Evolutionary conservation across 2,329 filamentous ascomycete genomes (phyloP).

Genomic region (Fusarium pseudoanthophilum): DNA sequence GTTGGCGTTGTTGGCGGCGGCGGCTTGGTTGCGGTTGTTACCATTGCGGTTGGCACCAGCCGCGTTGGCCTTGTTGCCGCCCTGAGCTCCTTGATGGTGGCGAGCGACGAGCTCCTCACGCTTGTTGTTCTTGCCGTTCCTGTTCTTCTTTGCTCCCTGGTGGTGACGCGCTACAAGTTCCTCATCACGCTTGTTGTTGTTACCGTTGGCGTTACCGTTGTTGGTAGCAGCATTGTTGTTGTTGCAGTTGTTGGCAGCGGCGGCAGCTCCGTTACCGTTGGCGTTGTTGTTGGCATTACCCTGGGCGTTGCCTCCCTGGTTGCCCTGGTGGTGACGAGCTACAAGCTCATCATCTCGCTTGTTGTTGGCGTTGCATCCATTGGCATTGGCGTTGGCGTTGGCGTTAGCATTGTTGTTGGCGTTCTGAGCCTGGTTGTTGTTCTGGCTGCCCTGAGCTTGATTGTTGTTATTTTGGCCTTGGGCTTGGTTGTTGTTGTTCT

Average conservation of each 20-base stretch:
- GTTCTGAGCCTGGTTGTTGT: constrained; percentile 5
- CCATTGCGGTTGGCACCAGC: neutral
- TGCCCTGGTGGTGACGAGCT: constrained; percentile 13
- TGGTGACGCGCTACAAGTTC: neutral
- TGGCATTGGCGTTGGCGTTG: neutral
- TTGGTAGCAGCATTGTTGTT: neutral
- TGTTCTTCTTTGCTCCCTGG: constrained; percentile 1
- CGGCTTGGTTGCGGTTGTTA: neutral
- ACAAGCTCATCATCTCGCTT: constrained; percentile 13
- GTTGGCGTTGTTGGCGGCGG: neutral
- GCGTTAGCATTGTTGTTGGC: neutral
- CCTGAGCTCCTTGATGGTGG: neutral
- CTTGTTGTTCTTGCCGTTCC: neutral
- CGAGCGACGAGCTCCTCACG: neutral
- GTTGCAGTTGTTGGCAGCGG: neutral
- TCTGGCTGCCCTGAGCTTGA: neutral
- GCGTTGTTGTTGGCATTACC: neutral
- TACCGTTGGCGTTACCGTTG: neutral
- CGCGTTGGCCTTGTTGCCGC: neutral
- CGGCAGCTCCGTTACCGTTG: neutral
- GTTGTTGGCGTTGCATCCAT: constrained; percentile 15
- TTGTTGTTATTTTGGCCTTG: neutral
- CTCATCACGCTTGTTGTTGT: neutral
- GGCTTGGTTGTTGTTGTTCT: neutral
- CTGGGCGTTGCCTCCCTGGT: constrained; percentile 4